A percentile compares a stretch with the other conserved stretches of the same genome.
These are phyloP conservation scores for Hypoxylon fuscum DNA, from an alignment of 495 filamentous ascomycete species.

Conservation along the genomic window DNA sequence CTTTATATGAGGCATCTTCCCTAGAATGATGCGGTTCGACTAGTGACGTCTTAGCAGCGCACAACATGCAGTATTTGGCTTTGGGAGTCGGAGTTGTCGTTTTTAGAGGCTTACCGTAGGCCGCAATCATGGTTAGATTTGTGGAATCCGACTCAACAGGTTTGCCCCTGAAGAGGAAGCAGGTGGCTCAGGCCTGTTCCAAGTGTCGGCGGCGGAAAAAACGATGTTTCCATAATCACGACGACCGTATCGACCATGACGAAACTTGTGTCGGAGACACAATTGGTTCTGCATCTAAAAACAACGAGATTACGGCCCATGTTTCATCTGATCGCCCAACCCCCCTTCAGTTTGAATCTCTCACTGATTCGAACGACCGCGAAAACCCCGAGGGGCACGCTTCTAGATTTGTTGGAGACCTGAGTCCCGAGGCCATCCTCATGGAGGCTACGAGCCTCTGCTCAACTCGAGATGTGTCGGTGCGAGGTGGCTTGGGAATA, in stretches of 20 bases:
- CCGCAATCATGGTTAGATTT: slow-evolving; percentile 50
- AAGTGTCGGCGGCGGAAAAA: slow-evolving; percentile 57
- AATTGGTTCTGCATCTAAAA: slow-evolving; percentile 3
- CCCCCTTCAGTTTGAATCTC: slow-evolving; percentile 14
- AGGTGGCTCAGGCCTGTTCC: slow-evolving; percentile 57
- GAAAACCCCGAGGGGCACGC: slow-evolving; percentile 25
- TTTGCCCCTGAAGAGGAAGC: slow-evolving; percentile 57
- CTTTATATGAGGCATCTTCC: background rate
- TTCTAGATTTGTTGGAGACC: slow-evolving; percentile 60
- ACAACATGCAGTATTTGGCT: background rate
- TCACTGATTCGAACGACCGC: slow-evolving; percentile 9
- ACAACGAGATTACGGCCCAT: background rate
- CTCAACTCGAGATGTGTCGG: slow-evolving; percentile 47
- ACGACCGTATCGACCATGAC: background rate
- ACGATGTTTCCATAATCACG: slow-evolving; percentile 45
- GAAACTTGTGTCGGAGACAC: background rate
- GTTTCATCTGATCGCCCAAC: slow-evolving; percentile 4
- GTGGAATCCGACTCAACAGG: slow-evolving; percentile 55
- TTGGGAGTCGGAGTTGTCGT: slow-evolving; percentile 27
- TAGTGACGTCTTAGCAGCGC: background rate
- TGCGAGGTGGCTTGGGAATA: slow-evolving; percentile 49
- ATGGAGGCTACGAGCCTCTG: slow-evolving; percentile 54
- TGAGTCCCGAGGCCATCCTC: slow-evolving; percentile 63
- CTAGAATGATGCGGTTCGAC: slow-evolving; percentile 6
- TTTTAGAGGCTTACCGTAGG: slow-evolving; percentile 14